Conservation (phyloP, 257 asterid genomes). For the Penstemon eatonii region DNA sequence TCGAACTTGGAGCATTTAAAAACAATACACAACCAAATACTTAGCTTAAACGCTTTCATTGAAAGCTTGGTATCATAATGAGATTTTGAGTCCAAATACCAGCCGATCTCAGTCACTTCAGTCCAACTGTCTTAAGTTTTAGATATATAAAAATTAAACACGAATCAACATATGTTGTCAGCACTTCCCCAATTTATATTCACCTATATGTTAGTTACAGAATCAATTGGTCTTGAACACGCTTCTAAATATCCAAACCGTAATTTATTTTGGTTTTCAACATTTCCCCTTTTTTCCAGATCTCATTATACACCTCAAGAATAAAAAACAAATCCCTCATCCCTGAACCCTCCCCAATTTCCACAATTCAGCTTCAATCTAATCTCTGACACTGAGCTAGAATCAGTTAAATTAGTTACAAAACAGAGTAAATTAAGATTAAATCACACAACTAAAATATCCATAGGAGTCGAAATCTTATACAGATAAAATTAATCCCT, state of each 20-base stretch:
- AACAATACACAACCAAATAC: not conserved
- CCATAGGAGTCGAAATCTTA: no score
- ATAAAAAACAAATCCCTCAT: constrained; percentile 4
- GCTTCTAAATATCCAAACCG: constrained; percentile 11
- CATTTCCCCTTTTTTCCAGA: constrained; percentile 24
- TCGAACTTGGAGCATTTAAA: not conserved
- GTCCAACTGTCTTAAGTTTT: constrained; percentile 20
- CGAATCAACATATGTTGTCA: not conserved
- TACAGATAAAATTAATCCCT: no score
- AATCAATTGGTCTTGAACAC: not conserved
- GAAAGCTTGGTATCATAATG: not conserved
- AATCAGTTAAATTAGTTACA: not conserved
- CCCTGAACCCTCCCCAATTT: no score
- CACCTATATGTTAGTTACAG: not conserved
- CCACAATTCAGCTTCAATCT: constrained; percentile 14
- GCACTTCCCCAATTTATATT: constrained; percentile 10
- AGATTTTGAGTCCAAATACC: no score
- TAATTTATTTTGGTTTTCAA: constrained; percentile 25
- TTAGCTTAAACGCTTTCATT: constrained; percentile 32
- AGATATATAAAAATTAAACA: constrained; percentile 30
- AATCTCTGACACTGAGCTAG: not conserved
- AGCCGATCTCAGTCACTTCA: not conserved
- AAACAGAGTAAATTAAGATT: no score
- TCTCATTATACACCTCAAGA: constrained; percentile 34
- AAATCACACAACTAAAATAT: no score